Evolutionary conservation across 179 eudicot species (phyloP), one percentile per base, ranked within the genome.

Genomic region (Dionaea muscipula): DNA sequence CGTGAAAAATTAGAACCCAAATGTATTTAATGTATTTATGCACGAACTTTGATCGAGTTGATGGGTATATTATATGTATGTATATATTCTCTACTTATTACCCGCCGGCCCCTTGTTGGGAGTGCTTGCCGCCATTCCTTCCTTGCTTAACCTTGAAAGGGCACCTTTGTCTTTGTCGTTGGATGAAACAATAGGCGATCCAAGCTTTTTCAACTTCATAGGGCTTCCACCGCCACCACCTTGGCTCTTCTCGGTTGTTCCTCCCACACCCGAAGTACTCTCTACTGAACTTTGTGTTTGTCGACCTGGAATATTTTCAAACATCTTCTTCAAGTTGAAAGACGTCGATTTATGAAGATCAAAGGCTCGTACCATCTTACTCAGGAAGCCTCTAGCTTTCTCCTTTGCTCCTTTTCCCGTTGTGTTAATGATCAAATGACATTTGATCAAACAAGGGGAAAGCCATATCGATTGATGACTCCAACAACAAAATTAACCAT

Each of bases 301-400:
- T 0, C 47, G 47, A 14, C 38, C 62, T 46, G 64, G 53, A 31
- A 51, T 39, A 18, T 60, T 14, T 37, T 57, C 82, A 28, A 75
- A 73, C 53, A 77, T 74, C 58, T 62, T 77, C 54, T 55, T 72
- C 0, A 69, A 21, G 12, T 64, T 51, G 50, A 72, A 79, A 0
- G 80, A 74, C 7, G 69, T 20, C 13, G 74, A 68, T 45, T 47
- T 61, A 43, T 36, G 54, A 15, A 71, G 44, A 13, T 68, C 79
- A 10, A 72, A 65, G 7, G 66, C 62, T 61, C 50, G 57, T 51
- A 75, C 73, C 77, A 72, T 72, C 37, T 21, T 35, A 20, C 45
- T 36, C 7, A 40, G 25, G 25, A 49, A 26, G 18, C 53, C 53
- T 13, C 24, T 47, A 21, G 12, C 25, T 44, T 6, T 44, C n/a